Evolutionary conservation across 805 yeast genomes (phyloP), one percentile per base, ranked within the genome.

Genomic region (Dipodascus geniculatus): DNA sequence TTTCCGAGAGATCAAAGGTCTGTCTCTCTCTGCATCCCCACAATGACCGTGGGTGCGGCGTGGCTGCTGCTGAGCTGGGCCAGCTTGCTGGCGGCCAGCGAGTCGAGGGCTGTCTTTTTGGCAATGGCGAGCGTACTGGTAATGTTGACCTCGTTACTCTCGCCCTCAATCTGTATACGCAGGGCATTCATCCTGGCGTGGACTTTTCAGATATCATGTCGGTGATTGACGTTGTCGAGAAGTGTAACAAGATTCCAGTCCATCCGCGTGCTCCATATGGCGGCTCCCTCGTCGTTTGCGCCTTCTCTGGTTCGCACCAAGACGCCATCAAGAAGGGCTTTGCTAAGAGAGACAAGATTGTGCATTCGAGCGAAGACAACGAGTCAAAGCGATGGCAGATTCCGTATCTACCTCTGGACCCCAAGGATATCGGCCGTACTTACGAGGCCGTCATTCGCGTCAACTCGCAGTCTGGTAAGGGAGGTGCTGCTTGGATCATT

Each of bases 391-490:
- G 51, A 51, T 86, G 95, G 95, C 74, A 77, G 61, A 74, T 86
- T 55, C 95, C 95, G 19, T 86, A 86, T 70, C 75, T 86, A 60
- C 95, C 95, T 24, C 74, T 87, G 63, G 95, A 86, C 65, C 95
- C 95, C 49, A 74, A 78, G 60, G 95, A 87, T 66, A 82, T 86
- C 61, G 95, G 95, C 51, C 79, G 93, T 67, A 84, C 84, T n/a
- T 87, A 87, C 71, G 95, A 87, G 69, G 93, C 95, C n/a, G 85
- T 87, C 54, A 86, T 86, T 61, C 80, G 95, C 65, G 93, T 86
- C 66, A 86, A 86, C 70, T 85, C 93, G 11, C 95, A 86, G 70
- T 79, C 87, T 23, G 95, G 95, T 57, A 86, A 86, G 70, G 95
- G 95, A 63, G 95, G 95, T 60, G 85, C 91, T 9, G 87, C 95